Percentiles rank a stretch among this genome's conserved stretches.
These are phyloP conservation scores for Leishmania mexicana DNA, from an alignment of 208 protist genomes.

Conservation along the genomic window DNA sequence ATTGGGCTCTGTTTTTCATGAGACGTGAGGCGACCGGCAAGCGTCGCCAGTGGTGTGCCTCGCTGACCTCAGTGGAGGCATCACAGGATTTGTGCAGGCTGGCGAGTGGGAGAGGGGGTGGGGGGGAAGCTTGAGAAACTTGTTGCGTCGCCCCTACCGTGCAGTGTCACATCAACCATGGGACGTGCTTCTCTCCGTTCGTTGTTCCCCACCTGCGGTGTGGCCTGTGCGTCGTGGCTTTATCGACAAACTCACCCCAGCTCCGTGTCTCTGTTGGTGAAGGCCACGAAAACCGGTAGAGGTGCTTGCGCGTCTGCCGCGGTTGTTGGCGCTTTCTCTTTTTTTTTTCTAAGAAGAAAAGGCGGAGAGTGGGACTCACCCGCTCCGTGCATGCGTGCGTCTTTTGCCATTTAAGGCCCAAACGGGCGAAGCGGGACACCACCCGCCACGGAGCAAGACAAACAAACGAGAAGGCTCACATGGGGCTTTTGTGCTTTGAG, in stretches of 20 bases:
- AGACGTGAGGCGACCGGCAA: background rate
- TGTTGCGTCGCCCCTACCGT: background rate
- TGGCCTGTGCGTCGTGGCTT: background rate
- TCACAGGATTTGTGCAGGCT: background rate
- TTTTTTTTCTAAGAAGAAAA: background rate
- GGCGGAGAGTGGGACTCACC: background rate
- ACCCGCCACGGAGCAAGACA: background rate
- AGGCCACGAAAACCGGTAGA: background rate
- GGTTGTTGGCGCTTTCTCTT: background rate
- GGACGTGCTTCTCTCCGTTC: background rate
- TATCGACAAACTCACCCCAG: background rate
- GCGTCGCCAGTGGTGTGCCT: background rate
- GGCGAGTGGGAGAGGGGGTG: slow-evolving; percentile 1
- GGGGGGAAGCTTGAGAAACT: background rate
- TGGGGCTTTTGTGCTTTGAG: background rate
- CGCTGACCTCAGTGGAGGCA: background rate
- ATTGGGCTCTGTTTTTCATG: slow-evolving; percentile 11
- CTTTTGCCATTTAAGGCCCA: too few relatives aligned
- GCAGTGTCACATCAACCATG: background rate
- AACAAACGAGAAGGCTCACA: background rate
- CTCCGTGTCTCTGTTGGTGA: background rate
- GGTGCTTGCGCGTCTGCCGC: slow-evolving; percentile 3
- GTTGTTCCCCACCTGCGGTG: background rate
- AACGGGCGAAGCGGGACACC: background rate
- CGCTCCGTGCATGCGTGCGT: background rate